Conservation (phyloP, 257 asterid species). For the Capsicum rhomboideum region DNA sequence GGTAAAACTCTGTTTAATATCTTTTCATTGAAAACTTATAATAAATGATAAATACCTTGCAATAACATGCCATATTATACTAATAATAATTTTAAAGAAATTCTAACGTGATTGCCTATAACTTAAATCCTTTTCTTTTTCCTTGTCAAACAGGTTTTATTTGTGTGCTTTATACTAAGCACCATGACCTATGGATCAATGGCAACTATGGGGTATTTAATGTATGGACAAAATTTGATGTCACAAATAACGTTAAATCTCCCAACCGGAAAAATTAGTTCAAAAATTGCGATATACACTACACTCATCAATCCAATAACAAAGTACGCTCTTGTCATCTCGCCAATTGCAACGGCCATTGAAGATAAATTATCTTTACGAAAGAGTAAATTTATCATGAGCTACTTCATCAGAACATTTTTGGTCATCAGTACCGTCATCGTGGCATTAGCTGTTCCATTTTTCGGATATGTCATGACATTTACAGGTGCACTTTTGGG, state of each 20-base stretch:
- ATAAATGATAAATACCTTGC: not conserved
- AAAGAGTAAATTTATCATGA: not conserved
- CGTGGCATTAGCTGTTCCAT: conserved; percentile 13
- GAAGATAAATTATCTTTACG: not conserved
- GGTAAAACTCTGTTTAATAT: too few relatives aligned
- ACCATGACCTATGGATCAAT: conserved; percentile 36
- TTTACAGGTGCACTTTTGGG: conserved; percentile 39
- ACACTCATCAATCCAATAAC: conserved; percentile 24
- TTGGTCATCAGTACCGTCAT: conserved; percentile 5
- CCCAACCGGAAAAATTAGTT: conserved; percentile 19
- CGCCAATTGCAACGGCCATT: conserved; percentile 14
- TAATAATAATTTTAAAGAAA: not conserved
- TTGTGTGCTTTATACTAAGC: conserved; percentile 33
- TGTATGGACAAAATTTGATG: conserved; percentile 37
- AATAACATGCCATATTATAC: not conserved
- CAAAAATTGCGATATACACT: conserved; percentile 40
- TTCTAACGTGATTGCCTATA: not conserved
- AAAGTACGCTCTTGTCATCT: not conserved
- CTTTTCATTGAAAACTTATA: too few relatives aligned
- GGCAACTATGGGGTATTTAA: conserved; percentile 38
- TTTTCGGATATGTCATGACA: conserved; percentile 39
- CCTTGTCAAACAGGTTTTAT: conserved; percentile 23
- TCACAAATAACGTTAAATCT: conserved; percentile 33
- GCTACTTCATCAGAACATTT: conserved; percentile 9
- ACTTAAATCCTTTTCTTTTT: not conserved